Percentiles rank a stretch among this genome's conserved stretches.
These are phyloP conservation scores for Sarcomyxa edulis DNA, from an alignment of 768 basidiomycete genomes.

Conservation along the genomic window DNA sequence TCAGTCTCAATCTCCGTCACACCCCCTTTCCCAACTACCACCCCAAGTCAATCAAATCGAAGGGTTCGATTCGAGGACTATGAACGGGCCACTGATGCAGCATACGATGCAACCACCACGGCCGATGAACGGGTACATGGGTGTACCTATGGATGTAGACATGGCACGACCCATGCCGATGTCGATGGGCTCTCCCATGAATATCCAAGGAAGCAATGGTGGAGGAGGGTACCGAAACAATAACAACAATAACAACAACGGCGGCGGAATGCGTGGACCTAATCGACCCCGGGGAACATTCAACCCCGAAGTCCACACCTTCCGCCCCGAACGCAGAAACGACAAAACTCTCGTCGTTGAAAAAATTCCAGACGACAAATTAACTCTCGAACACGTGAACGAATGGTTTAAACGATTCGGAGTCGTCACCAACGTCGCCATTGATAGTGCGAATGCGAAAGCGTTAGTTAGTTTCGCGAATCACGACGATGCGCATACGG, in stretches of 20 bases:
- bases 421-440: constrained; percentile 85
- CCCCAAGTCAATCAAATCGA: no score
- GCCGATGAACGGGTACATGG: constrained; percentile 22
- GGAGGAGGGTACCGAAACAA: no score
- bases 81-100: constrained; percentile 16
- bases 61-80: constrained; percentile 6
- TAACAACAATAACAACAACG: no score
- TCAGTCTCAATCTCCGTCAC: no score
- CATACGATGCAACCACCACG: constrained; percentile 17
- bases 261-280: constrained; percentile 27
- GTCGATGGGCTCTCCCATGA: constrained; percentile 19
- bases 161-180: constrained; percentile 23
- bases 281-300: constrained; percentile 56
- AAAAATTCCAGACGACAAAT: constrained; percentile 84
- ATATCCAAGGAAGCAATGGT: no score
- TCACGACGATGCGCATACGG: constrained; percentile 80
- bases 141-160: constrained; percentile 30
- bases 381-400: constrained; percentile 73
- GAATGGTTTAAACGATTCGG: constrained; percentile 92
- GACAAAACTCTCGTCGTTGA: constrained; percentile 89
- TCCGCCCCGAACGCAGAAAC: constrained; percentile 61
- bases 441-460: constrained; percentile 69
- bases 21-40: no score
- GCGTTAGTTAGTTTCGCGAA: constrained; percentile 84
- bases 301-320: constrained; percentile 56